phyloP scores from a whole-genome alignment of 129 eudicot genomes.

The Saussurea involucrata region DNA sequence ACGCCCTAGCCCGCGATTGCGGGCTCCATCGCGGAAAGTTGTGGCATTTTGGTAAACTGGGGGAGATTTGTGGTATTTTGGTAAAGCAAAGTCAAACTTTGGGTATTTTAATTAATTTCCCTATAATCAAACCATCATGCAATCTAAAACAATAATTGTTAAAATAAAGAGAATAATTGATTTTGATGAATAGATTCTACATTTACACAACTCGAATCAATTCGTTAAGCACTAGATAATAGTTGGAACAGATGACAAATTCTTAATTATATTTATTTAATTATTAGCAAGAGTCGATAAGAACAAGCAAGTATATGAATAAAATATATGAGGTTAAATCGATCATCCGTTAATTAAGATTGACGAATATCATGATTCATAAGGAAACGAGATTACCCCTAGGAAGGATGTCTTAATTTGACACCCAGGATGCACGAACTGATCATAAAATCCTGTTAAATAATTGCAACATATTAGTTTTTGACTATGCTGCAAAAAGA shows the following conservation, averaged over 20 bases:
- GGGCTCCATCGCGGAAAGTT: too few species aligned
- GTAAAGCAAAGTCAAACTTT: too few species aligned
- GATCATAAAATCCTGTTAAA: background rate
- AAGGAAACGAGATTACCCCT: background rate
- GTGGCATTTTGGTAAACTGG: too few species aligned
- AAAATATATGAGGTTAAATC: background rate
- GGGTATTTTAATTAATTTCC: too few species aligned
- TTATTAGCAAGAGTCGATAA: background rate
- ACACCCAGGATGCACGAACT: background rate
- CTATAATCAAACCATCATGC: background rate
- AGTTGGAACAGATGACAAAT: constrained; percentile 1
- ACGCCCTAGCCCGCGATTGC: too few species aligned
- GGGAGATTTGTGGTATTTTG: too few species aligned
- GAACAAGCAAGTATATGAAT: background rate
- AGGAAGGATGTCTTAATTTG: background rate
- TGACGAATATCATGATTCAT: too few species aligned
- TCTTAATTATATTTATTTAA: background rate
- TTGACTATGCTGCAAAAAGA: too few species aligned
- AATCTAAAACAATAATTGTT: background rate
- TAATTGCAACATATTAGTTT: background rate
- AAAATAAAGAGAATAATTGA: background rate
- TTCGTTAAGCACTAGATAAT: background rate
- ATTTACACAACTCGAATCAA: background rate
- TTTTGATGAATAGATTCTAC: too few species aligned
- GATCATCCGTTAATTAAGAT: background rate